A percentile compares a stretch with the other conserved stretches of the same genome.
phyloP scores from a whole-genome alignment of 768 basidiomycete genomes.

The Trametes villosa region DNA sequence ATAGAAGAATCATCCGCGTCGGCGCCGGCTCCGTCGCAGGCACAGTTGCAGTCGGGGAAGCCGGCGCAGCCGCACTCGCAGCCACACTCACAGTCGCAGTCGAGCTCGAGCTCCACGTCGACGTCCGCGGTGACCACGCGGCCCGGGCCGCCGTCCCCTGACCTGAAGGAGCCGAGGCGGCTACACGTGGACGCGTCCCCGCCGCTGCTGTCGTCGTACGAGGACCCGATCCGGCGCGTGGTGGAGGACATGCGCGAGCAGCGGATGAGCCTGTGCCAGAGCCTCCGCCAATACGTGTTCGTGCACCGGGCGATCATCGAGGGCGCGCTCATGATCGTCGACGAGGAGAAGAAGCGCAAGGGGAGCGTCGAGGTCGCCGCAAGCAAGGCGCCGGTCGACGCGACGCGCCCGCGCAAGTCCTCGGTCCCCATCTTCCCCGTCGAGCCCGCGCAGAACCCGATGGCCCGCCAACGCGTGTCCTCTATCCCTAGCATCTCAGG shows the following conservation, averaged over 20 bases:
- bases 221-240: slow-evolving; percentile 79
- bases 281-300: slow-evolving; percentile 92
- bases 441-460: slow-evolving; percentile 19
- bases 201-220: slow-evolving; percentile 60
- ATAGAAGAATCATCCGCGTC: background rate
- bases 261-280: slow-evolving; percentile 96
- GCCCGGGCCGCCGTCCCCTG: slow-evolving; percentile 13
- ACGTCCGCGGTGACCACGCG: background rate
- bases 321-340: slow-evolving; percentile 75
- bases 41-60: no score
- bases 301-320: slow-evolving; percentile 86
- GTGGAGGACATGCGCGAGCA: slow-evolving; percentile 95
- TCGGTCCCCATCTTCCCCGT: slow-evolving; percentile 16
- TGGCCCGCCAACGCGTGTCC: background rate
- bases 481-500: background rate
- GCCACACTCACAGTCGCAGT: no score
- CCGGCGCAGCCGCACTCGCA: no score
- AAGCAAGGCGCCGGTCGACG: slow-evolving; percentile 26
- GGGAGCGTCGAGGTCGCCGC: slow-evolving; percentile 22
- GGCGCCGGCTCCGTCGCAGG: background rate
- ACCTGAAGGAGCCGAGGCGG: slow-evolving; percentile 51
- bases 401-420: background rate
- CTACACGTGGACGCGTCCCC: slow-evolving; percentile 60
- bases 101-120: no score
- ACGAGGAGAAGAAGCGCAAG: slow-evolving; percentile 62